Percentiles rank a stretch among this genome's conserved stretches.
These are phyloP conservation scores for Manihot esculenta DNA, from an alignment of 441 rosid species.

Conservation along the genomic window DNA sequence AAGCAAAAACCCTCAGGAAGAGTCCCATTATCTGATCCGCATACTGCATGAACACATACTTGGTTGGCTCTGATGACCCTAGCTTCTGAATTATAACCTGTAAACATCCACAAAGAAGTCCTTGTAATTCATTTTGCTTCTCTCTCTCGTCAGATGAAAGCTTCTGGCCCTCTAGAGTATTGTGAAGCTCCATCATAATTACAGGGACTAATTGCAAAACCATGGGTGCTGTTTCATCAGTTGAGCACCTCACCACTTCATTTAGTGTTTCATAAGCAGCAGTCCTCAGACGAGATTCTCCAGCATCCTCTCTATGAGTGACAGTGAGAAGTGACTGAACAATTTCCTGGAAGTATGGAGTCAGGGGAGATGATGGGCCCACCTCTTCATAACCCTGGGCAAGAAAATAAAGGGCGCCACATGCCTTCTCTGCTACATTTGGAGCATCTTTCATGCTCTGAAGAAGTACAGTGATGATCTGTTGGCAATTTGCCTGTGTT, in stretches of 20 bases:
- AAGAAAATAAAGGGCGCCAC: constrained; percentile 74
- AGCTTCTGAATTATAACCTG: constrained; percentile 50
- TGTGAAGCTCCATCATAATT: constrained; percentile 41
- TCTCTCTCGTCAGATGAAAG: constrained; percentile 40
- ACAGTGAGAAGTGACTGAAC: constrained; percentile 43
- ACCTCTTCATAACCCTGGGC: constrained; percentile 51
- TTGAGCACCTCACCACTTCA: constrained; percentile 45
- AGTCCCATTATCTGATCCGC: constrained; percentile 63
- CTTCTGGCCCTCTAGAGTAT: constrained; percentile 44
- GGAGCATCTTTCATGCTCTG: constrained; percentile 53
- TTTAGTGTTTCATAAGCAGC: constrained; percentile 52
- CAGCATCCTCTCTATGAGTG: constrained; percentile 45
- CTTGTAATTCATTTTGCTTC: constrained; percentile 46
- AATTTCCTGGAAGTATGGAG: constrained; percentile 45
- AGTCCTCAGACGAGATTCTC: constrained; percentile 40
- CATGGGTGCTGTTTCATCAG: constrained; percentile 44
- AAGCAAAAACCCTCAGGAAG: constrained; percentile 50
- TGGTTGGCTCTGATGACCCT: constrained; percentile 37
- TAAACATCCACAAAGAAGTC: constrained; percentile 62
- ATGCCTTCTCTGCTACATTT: constrained; percentile 71
- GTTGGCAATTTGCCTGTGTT: constrained; percentile 43
- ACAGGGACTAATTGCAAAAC: constrained; percentile 42
- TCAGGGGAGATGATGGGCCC: constrained; percentile 37
- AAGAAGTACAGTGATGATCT: constrained; percentile 38
- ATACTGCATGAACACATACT: constrained; percentile 45